Percentiles rank a stretch among this genome's conserved stretches.
Evolutionary conservation across 164 flowering plant species (phyloP).

Genomic region (Piper betle): DNA sequence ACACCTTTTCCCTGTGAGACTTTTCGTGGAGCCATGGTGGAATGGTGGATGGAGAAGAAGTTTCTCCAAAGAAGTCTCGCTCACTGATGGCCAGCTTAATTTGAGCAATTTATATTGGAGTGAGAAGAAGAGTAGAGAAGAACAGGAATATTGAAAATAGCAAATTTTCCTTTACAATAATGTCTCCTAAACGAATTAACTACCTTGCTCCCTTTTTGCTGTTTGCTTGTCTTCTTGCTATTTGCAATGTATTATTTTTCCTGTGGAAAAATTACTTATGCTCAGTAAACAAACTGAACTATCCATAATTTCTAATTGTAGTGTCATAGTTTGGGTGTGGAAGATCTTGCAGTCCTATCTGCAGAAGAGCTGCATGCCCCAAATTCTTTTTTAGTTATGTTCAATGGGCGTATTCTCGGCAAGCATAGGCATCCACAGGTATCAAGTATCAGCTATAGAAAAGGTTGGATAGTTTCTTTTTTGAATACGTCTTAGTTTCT

Average conservation of each 20-base stretch:
- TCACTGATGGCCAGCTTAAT: too few species aligned
- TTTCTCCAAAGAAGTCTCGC: too few species aligned
- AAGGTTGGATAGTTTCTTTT: background rate
- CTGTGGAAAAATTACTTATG: background rate
- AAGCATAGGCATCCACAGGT: slow-evolving; percentile 85
- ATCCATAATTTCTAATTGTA: slow-evolving; percentile 13
- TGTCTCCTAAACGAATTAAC: background rate
- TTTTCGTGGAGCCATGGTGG: too few species aligned
- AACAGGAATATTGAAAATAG: too few species aligned
- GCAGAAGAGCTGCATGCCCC: slow-evolving; percentile 81
- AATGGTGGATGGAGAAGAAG: too few species aligned
- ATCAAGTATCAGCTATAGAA: slow-evolving; percentile 19
- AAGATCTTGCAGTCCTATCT: slow-evolving; percentile 62
- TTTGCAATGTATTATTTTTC: background rate
- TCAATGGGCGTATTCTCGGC: slow-evolving; percentile 89
- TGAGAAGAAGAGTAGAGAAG: too few species aligned
- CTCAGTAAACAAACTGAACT: too few species aligned
- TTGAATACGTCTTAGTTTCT: too few species aligned
- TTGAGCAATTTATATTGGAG: too few species aligned
- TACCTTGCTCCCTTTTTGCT: background rate
- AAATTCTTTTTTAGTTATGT: slow-evolving; percentile 64
- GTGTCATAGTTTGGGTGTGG: slow-evolving; percentile 80
- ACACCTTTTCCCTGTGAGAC: too few species aligned
- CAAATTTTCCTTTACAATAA: too few species aligned
- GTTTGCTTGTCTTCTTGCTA: background rate